Base-by-base conservation (phyloP, 106 monocot species). In the Amphibolis antarctica region DNA sequence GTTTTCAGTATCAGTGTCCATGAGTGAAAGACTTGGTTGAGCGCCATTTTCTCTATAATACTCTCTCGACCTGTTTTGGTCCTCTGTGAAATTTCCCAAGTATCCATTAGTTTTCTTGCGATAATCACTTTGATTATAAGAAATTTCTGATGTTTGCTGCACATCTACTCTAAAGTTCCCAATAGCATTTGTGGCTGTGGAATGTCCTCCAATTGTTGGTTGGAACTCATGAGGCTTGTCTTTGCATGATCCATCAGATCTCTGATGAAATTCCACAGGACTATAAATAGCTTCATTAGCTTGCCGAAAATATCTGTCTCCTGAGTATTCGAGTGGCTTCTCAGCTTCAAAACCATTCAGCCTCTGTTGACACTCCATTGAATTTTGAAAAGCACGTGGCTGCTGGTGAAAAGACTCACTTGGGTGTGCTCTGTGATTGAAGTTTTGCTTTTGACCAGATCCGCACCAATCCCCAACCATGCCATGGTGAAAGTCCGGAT, bases 261-360 rank as follows among this genome's bases (percentile, higher is more conserved):
- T 63, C 28, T 64, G 69, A 17, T 73, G 73, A 60, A 49, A 42
- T 31, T 44, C 36, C 26, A n/a, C 15, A 60, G 52, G 30, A 23
- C 45, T 74, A 9, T 65, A 7, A 14, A 22, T 21, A 26, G 26
- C n/a, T 47, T 62, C 15, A n/a, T 1, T 6, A 0, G 10, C 21
- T 45, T 64, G 48, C 47, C 45, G 64, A 49, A 26, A 62, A 44
- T 23, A 44, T 44, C 13, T 20, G 10, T 44, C 21, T 23, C 1
- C 4, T 26, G 19, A 17, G 18, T 5, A 23, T 36, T 15, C 11
- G 44, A 10, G 10, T 21, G 10, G 10, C 44, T 25, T 20, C 21
- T 12, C 11, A 12, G 12, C 13, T 4, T 12, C 23, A 56, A 12
- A 12, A 11, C 13, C 22, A 12, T 28, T 28, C 56, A 7, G 13